Conservation (phyloP, 176 grass and related monocot genomes). For the Aegilops umbellulata region DNA sequence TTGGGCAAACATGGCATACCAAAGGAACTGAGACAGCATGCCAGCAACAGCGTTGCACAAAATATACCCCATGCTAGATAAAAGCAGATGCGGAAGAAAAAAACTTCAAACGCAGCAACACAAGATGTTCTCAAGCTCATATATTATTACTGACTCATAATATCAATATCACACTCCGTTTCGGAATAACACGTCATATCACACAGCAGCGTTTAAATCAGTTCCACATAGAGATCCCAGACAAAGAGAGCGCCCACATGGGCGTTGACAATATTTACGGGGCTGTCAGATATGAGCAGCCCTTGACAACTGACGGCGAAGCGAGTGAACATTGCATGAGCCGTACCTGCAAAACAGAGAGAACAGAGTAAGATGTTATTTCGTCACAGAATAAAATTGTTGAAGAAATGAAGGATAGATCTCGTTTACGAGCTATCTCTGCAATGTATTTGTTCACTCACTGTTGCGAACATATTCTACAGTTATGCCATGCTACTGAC, state of each 20-base stretch:
- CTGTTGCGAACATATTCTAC: too few species aligned
- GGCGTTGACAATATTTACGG: conserved; percentile 34
- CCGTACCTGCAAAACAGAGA: conserved; percentile 4
- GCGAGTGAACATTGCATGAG: neutral
- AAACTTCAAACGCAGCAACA: neutral
- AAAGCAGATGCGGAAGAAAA: neutral
- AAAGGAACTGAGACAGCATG: too few species aligned
- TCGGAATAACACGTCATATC: conserved; percentile 19
- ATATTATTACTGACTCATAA: conserved; percentile 28
- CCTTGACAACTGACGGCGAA: neutral
- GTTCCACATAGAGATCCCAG: neutral
- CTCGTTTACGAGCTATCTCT: too few species aligned
- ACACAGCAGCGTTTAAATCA: conserved; percentile 8
- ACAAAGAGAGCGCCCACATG: neutral
- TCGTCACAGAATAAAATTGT: neutral
- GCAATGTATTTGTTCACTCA: too few species aligned
- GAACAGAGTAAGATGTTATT: neutral
- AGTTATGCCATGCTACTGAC: neutral
- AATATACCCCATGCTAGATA: too few species aligned
- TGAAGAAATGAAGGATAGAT: neutral
- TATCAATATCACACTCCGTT: neutral
- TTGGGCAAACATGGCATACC: too few species aligned
- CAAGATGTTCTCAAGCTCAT: neutral
- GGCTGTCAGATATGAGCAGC: conserved; percentile 19
- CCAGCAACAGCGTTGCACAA: too few species aligned